Evolutionary conservation across 306 rosid species (phyloP).

Genomic region (Lathyrus sativus): DNA sequence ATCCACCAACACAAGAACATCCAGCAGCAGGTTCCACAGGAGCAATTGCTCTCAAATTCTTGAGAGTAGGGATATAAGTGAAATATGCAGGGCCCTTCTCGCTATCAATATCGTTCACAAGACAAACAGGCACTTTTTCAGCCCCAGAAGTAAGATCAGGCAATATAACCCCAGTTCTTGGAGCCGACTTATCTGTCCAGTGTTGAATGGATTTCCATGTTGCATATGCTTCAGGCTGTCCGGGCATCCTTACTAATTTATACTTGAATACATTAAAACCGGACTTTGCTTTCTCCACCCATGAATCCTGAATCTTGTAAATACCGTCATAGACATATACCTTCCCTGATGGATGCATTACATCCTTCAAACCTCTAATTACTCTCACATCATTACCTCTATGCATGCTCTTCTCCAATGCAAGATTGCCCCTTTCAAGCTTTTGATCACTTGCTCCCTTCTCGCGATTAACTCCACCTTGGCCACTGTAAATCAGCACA

Average conservation of each 20-base stretch:
- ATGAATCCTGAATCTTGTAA: slow-evolving; percentile 76
- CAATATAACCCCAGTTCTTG: slow-evolving; percentile 76
- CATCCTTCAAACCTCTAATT: slow-evolving; percentile 72
- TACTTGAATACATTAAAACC: slow-evolving; percentile 86
- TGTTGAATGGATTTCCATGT: slow-evolving; percentile 75
- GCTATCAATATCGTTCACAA: slow-evolving; percentile 84
- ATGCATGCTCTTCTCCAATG: slow-evolving; percentile 78
- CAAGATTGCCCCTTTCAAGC: slow-evolving; percentile 98
- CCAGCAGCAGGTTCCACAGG: slow-evolving; percentile 58
- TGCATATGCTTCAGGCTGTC: slow-evolving; percentile 69
- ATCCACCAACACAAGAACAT: slow-evolving; percentile 77
- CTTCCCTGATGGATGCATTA: slow-evolving; percentile 61
- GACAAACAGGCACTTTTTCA: slow-evolving; percentile 83
- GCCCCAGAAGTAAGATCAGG: slow-evolving; percentile 91
- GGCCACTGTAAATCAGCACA: slow-evolving; percentile 86
- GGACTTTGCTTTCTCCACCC: slow-evolving; percentile 81
- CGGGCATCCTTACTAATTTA: slow-evolving; percentile 62
- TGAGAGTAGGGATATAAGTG: slow-evolving; percentile 65
- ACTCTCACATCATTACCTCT: slow-evolving; percentile 83
- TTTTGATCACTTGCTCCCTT: slow-evolving; percentile 81
- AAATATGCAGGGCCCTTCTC: slow-evolving; percentile 97
- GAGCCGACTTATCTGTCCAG: slow-evolving; percentile 64
- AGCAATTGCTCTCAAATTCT: slow-evolving; percentile 56
- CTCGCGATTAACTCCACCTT: slow-evolving; percentile 72
- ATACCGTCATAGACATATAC: slow-evolving; percentile 91